A percentile compares a stretch with the other conserved stretches of the same genome.
phyloP scores from a whole-genome alignment of 306 rosid genomes.

The Mimosa bimucronata region DNA sequence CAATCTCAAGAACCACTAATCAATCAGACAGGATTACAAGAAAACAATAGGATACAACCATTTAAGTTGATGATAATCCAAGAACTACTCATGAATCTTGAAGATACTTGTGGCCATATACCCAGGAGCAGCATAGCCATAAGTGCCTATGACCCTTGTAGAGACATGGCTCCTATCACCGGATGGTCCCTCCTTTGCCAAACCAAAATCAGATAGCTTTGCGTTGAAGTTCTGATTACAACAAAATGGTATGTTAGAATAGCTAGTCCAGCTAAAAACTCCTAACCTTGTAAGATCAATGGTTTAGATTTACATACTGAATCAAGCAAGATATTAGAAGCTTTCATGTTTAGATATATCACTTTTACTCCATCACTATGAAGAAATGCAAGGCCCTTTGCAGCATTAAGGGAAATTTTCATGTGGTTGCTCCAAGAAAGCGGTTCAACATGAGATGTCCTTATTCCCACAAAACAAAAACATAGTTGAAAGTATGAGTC shows the following conservation, averaged over 20 bases:
- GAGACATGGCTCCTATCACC: slow-evolving; percentile 91
- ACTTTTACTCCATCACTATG: slow-evolving; percentile 94
- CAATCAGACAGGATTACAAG: slow-evolving; percentile 26
- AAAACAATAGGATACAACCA: slow-evolving; percentile 14
- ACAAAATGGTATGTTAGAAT: slow-evolving; percentile 33
- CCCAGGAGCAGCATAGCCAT: slow-evolving; percentile 97
- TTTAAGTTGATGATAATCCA: slow-evolving; percentile 8
- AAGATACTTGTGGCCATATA: slow-evolving; percentile 91
- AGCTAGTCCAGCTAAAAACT: slow-evolving; percentile 31
- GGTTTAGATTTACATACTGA: slow-evolving; percentile 43
- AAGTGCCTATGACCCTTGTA: slow-evolving; percentile 97
- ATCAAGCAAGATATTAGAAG: slow-evolving; percentile 83
- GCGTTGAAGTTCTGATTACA: slow-evolving; percentile 68
- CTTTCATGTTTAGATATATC: slow-evolving; percentile 86
- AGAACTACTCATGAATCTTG: slow-evolving; percentile 23
- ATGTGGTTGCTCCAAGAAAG: slow-evolving; percentile 85
- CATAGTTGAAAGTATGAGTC: slow-evolving; percentile 13
- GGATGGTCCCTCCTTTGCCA: slow-evolving; percentile 95
- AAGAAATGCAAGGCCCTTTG: slow-evolving; percentile 92
- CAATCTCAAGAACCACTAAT: background rate
- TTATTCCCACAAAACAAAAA: slow-evolving; percentile 48
- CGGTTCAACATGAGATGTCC: slow-evolving; percentile 85
- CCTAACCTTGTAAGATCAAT: slow-evolving; percentile 3
- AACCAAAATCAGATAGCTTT: slow-evolving; percentile 93
- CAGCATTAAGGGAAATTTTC: slow-evolving; percentile 90